Evolutionary conservation across 208 protist genomes (phyloP).

Genomic region (Porcisia hertigi): DNA sequence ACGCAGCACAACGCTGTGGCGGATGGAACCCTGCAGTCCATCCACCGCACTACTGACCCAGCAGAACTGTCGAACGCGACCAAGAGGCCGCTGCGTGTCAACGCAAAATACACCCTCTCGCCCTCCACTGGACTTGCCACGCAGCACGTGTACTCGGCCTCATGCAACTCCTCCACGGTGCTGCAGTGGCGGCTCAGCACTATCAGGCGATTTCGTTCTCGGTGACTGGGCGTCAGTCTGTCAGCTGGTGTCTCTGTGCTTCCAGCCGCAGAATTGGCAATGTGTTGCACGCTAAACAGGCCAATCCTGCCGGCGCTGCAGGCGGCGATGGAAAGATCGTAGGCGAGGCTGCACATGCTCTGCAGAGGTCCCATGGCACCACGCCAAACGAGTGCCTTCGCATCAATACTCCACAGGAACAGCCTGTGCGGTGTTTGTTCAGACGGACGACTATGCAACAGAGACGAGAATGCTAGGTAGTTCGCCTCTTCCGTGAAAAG

Average conservation of each 20-base stretch:
- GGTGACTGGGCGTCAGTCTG: neutral
- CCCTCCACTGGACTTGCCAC: slow-evolving; percentile 11
- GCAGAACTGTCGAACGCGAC: slow-evolving; percentile 63
- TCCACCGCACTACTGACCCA: slow-evolving; percentile 77
- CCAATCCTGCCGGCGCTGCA: slow-evolving; percentile 47
- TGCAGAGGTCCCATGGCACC: slow-evolving; percentile 60
- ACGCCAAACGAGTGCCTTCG: slow-evolving; percentile 60
- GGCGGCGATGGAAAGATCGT: slow-evolving; percentile 51
- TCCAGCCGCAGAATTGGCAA: neutral
- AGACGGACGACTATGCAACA: slow-evolving; percentile 36
- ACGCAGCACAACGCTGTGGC: slow-evolving; percentile 36
- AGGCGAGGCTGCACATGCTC: slow-evolving; percentile 51
- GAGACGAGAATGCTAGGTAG: slow-evolving; percentile 73
- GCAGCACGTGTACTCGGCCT: slow-evolving; percentile 59
- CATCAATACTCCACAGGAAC: slow-evolving; percentile 57
- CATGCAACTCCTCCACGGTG: slow-evolving; percentile 58
- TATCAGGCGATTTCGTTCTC: slow-evolving; percentile 29
- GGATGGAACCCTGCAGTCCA: slow-evolving; percentile 83
- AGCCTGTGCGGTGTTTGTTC: slow-evolving; percentile 46
- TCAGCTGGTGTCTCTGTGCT: neutral
- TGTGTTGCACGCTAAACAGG: slow-evolving; percentile 43
- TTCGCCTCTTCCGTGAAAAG: slow-evolving; percentile 39
- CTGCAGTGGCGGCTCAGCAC: slow-evolving; percentile 67
- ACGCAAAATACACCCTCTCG: slow-evolving; percentile 45
- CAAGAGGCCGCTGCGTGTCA: slow-evolving; percentile 64